Base-by-base conservation (phyloP, 495 filamentous ascomycete genomes). In the Pyrenopolyporus hunteri region DNA sequence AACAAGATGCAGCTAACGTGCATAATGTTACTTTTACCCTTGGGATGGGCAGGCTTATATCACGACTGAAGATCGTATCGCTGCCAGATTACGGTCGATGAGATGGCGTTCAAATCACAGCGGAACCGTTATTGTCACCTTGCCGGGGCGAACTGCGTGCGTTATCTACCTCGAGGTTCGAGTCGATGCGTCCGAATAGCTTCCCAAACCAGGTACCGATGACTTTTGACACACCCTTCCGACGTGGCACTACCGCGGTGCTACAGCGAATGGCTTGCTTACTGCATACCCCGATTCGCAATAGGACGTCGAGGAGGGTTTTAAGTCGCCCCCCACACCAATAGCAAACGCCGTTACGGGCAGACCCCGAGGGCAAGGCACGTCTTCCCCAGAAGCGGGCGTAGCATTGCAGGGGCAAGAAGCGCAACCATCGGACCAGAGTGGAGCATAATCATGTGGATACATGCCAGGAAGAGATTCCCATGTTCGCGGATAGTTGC, bases 401-500 rank as follows among this genome's bases (percentile, higher is more conserved):
- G 63, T 66, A 33, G 50, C 57, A 66, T 66, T 66, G 63, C 63
- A 66, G 63, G 63, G 57, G 40, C 33, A 9, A 14, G 37, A 49
- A 42, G 26, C 9, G 49, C 51, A 59, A 57, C 35, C 52, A 57
- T 64, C 54, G 29, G 37, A 29, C 16, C 35, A 44, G 11, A 36
- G 51, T 52, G 59, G 59, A 57, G 44, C 11, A 47, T 13, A 50
- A n/a, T 43, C 36, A 8, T 39, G 35, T 40, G 43, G 56, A 56
- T 58, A 54, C 35, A 26, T 59, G 26, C 61, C 46, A 37, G 55
- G 55, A 49, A 54, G 43, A 29, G 44, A 55, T 51, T 66, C 64
- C 61, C 67, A 64, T 68, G 65, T 56, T 70, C 68, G 68, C 68
- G 60, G 68, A 70, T 49, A 59, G 44, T 66, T 70, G 65, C 68